A percentile compares a stretch with the other conserved stretches of the same genome.
Conservation (phyloP, 495 filamentous ascomycete genomes). For the Penicillium simplicissimum region DNA sequence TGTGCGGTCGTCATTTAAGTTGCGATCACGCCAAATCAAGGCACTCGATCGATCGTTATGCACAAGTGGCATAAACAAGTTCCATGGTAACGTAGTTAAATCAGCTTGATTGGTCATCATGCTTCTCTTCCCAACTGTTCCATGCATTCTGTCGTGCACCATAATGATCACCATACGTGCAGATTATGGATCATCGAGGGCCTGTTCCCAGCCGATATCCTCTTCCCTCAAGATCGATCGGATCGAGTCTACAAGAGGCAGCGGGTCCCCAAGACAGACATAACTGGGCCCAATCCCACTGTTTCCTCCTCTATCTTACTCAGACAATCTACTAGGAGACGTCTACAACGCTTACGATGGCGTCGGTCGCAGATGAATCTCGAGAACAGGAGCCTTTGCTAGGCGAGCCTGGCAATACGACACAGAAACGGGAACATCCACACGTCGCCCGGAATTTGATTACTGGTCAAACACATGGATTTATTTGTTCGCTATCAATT, state of each 20-base stretch:
- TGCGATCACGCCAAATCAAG: conserved; percentile 18
- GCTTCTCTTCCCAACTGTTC: not conserved
- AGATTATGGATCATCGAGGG: not conserved
- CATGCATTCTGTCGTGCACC: not conserved
- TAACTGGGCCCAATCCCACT: too few relatives aligned
- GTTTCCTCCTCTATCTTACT: too few relatives aligned
- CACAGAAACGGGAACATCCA: conserved; percentile 58
- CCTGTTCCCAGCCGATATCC: not conserved
- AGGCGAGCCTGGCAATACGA: conserved; percentile 69
- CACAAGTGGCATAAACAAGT: not conserved
- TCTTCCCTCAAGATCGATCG: not conserved
- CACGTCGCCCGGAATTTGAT: conserved; percentile 70
- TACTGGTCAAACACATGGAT: conserved; percentile 55
- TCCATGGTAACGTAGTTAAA: not conserved
- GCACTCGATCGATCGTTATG: not conserved
- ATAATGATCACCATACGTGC: not conserved
- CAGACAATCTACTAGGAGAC: too few relatives aligned
- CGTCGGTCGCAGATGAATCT: conserved; percentile 23
- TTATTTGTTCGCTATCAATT: not conserved
- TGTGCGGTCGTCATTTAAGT: conserved; percentile 15
- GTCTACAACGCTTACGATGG: conserved; percentile 10
- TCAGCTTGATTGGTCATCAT: not conserved
- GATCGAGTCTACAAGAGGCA: not conserved
- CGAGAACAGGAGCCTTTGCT: conserved; percentile 77
- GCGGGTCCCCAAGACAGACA: not conserved